Base-by-base conservation (phyloP, 139 green algal genomes). In the Haematococcus lacustris region DNA sequence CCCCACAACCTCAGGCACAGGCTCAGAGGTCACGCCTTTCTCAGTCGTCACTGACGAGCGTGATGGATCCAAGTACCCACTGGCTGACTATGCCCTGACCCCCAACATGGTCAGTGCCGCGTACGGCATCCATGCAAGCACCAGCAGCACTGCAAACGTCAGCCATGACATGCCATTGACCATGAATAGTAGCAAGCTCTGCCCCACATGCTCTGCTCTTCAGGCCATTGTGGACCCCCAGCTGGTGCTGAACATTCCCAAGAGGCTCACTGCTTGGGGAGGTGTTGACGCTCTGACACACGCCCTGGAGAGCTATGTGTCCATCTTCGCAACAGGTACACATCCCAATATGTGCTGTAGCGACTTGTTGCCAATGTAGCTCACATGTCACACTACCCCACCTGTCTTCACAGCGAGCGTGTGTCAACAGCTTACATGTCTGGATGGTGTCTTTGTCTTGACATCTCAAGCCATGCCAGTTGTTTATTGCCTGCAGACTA, bases 231-330 rank as follows among this genome's bases (percentile, higher is more conserved):
- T 80, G 35, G 73, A 80, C 66, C 70, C 82, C 9, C 78, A 84
- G 72, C 76, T 87, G 73, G 76, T 82, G 21, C 40, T 79, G 30
- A 78, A 81, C 77, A 91, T 92, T 69, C 87, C 87, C 66, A 82
- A 78, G 65, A 73, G 66, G 38, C 79, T 92, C 9, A 92, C 87
- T 1, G 87, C 87, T 2, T 86, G 74, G 17, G 84, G 87, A n/a
- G 87, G 87, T 63, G 70, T 91, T 34, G 87, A 92, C 51, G 85
- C 86, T 1, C 76, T 92, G 25, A 76, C 65, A n/a, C 86, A 91
- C 71, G 86, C 86, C 13, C 71, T 91, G n/a, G 86, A 91, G 82
- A 82, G 71, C 53, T 92, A 88, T 60, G 87, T 91, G 26, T 85
- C 74, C 65, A 75, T 87, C 41, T 81, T 77, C 41, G 71, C 83